Base-by-base conservation (phyloP, 1,284 basidiomycete genomes). In the Boletus albobrunnescens region DNA sequence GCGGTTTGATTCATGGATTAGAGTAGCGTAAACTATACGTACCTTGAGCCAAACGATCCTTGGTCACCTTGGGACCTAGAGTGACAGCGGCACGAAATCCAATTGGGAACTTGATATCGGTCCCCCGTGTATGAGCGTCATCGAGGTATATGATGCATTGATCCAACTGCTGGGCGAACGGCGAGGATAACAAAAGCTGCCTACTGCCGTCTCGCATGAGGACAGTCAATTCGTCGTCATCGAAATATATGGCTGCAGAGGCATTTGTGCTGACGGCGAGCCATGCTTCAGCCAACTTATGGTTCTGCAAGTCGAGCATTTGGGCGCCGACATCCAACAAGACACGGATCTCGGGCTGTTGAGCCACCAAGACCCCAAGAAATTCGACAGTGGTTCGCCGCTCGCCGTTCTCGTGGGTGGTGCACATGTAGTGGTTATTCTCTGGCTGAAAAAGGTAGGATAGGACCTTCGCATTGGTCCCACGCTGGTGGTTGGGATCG, bases 241-340 rank as follows among this genome's bases (percentile, higher is more conserved):
- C 58, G 59, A 78, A 78, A 53, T 71, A 81, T 2, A 80, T 61
- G 0, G 71, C 73, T 0, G 75, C 78, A 28, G 59, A 51, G 3
- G 71, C 47, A 38, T 67, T 52, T 0, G 46, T 41, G 36, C 47
- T 59, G 35, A 67, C 41, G 19, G 52, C 36, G 0, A 80, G 61
- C 78, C 78, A 80, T 1, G 49, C 41, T 22, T 49, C 27, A 0
- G 67, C 74, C 0, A 81, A 45, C 17, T 72, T 58, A 1, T 56
- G 37, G 47, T 77, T 79, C n/a, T 61, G 54, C 31, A 77, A 53
- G n/a, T 79, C 76, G n/a, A 80, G 17, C 59, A 80, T 75, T 51
- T 79, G 78, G 0, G 78, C 78, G 0, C 78, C 78, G n/a, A 80
- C 75, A 35, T 79, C 77, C n/a, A 79, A 57, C 10, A 79, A 52